These are phyloP conservation scores for Endoconidiophora polonica DNA, from an alignment of 2,329 filamentous ascomycete genomes.

Conservation along the genomic window DNA sequence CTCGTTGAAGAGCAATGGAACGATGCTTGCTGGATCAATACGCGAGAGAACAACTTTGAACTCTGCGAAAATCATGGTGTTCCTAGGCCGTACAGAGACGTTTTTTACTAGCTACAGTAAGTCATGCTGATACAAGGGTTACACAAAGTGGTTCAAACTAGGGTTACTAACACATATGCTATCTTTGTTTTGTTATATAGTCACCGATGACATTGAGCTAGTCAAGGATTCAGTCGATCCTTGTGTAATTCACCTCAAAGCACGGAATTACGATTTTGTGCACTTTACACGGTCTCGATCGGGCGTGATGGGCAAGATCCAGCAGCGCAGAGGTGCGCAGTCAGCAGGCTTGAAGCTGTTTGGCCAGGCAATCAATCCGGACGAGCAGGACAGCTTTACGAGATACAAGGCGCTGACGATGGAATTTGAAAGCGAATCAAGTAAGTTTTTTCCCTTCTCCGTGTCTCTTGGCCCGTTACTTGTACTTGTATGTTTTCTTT, in stretches of 20 bases:
- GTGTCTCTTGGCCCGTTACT: too few relatives aligned
- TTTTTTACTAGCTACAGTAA: conserved; percentile 6
- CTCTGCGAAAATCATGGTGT: conserved; percentile 5
- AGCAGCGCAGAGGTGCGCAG: background rate
- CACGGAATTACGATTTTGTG: background rate
- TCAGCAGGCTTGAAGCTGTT: conserved; percentile 1
- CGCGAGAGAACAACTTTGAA: background rate
- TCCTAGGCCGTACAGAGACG: background rate
- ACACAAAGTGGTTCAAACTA: background rate
- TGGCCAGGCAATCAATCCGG: conserved; percentile 3
- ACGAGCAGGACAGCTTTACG: background rate
- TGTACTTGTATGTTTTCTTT: background rate
- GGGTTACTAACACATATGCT: background rate
- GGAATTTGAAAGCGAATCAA: conserved; percentile 5
- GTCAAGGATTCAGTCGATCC: background rate
- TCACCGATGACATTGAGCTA: conserved; percentile 6
- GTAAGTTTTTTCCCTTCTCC: background rate
- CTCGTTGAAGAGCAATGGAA: background rate
- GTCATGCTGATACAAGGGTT: background rate
- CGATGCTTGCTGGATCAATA: background rate
- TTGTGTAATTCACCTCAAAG: conserved; percentile 1
- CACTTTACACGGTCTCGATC: conserved; percentile 1
- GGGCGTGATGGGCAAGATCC: conserved; percentile 2
- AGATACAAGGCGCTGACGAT: background rate
- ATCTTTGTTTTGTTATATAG: background rate